phyloP scores from a whole-genome alignment of 202 grass and related monocot species.

The Saccharum hybrid region DNA sequence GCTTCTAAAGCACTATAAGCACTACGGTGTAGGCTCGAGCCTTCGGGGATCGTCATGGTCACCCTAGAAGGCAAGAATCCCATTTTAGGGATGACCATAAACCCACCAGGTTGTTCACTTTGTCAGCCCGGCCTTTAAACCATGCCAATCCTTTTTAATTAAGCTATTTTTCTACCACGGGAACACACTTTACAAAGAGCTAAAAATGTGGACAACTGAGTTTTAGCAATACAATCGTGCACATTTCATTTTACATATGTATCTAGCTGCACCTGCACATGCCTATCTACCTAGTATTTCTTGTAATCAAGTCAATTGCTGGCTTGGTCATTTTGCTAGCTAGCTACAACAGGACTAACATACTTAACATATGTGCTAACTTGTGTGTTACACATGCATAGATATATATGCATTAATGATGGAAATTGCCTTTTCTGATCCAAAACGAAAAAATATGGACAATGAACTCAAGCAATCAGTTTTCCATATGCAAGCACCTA shows the following conservation, averaged over 20 bases:
- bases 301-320: too few relatives aligned
- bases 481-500: background rate
- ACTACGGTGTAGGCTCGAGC: background rate
- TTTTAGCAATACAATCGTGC: background rate
- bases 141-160: conserved; percentile 11
- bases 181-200: background rate
- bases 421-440: background rate
- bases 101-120: background rate
- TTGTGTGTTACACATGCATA: too few relatives aligned
- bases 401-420: too few relatives aligned
- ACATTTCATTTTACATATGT: background rate
- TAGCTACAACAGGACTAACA: too few relatives aligned
- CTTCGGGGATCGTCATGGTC: background rate
- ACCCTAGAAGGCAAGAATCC: background rate
- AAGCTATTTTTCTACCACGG: background rate
- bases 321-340: too few relatives aligned
- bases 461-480: background rate
- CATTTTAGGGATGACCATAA: conserved; percentile 11
- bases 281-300: too few relatives aligned
- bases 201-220: background rate
- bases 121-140: background rate
- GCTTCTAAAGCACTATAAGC: background rate
- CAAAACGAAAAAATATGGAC: background rate
- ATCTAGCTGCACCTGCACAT: background rate
- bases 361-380: too few relatives aligned